Evolutionary conservation across 2,329 filamentous ascomycete species (phyloP), one percentile per base, ranked within the genome.

Genomic region (Monilinia vaccinii-corymbosi): DNA sequence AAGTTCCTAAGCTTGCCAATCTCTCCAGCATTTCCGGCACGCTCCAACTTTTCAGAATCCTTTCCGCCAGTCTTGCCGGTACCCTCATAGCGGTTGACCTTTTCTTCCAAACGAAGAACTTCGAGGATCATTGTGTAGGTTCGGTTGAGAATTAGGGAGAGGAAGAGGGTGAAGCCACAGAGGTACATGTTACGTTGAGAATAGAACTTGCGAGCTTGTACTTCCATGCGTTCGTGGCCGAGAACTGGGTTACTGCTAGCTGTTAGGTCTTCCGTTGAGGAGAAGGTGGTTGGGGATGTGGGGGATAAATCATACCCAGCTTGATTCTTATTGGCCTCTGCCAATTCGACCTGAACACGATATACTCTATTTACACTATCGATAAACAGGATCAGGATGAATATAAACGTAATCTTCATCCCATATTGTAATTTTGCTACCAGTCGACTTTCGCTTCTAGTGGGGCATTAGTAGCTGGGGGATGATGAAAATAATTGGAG

Each of bases 161-260:
- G 87, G 85, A 99, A 97, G 65, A 99, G 87, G 6, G 94, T 99
- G 81, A 99, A 99, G 70, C 94, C 94, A 76, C 94, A 97, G 64
- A 99, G 91, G 79, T 99, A 99, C 94, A 99, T 99, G 85, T 99
- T 99, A 76, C 94, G 92, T 80, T 99, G 93, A 64, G 92, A 96
- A 83, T 99, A 99, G 82, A 99, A 99, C 79, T 99, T 99, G 82
- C 94, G 91, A 66, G 94, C 93, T 77, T 99, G 94, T 56, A 97
- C 93, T 78, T 99, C 94, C 83, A 96, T 91, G 66, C 94, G 93
- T 74, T 97, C 94, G 73, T 90, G 87, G 65, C 94, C 93, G 70
- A 97, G 85, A 62, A 92, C 85, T 56, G 86, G 83, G 60, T 81
- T 79, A 72, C 88, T 76, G 60, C 76, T 63, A 52, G 11, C 25